These are phyloP conservation scores for Phytophthora syringae DNA, from an alignment of 352 stramenopile genomes.

Conservation along the genomic window DNA sequence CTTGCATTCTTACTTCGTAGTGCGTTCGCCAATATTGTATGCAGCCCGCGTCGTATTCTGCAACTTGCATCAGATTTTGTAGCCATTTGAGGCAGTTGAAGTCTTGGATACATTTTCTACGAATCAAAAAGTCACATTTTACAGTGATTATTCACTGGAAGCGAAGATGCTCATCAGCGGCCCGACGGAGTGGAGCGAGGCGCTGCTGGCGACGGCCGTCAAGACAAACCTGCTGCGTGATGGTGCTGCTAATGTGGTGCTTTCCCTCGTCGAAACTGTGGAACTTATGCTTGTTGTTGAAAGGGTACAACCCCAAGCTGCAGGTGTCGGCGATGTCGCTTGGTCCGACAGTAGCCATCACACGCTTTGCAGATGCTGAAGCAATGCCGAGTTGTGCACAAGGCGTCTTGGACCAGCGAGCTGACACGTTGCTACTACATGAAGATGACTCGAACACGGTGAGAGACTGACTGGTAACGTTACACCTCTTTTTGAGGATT, in stretches of 20 bases:
- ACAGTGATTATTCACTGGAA: slow-evolving; percentile 5
- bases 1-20: too few species aligned
- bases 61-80: too few species aligned
- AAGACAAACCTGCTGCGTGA: slow-evolving; percentile 49
- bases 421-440: slow-evolving; percentile 23
- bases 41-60: too few species aligned
- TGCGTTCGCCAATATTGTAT: too few species aligned
- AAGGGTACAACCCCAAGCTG: slow-evolving; percentile 54
- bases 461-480: slow-evolving; percentile 1
- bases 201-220: slow-evolving; percentile 30
- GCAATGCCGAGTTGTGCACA: slow-evolving; percentile 1
- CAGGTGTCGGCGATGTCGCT: slow-evolving; percentile 45
- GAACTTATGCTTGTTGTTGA: neutral
- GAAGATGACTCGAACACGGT: slow-evolving; percentile 14
- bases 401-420: slow-evolving; percentile 13
- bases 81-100: too few species aligned
- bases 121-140: slow-evolving; percentile 18
- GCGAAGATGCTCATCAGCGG: slow-evolving; percentile 49
- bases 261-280: neutral
- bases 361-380: slow-evolving; percentile 22
- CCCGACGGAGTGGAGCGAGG: slow-evolving; percentile 50
- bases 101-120: too few species aligned
- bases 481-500: neutral
- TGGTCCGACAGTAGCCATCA: slow-evolving; percentile 44
- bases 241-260: slow-evolving; percentile 20